Evolutionary conservation across 257 asterid genomes (phyloP).

Genomic region (Coffea canephora): DNA sequence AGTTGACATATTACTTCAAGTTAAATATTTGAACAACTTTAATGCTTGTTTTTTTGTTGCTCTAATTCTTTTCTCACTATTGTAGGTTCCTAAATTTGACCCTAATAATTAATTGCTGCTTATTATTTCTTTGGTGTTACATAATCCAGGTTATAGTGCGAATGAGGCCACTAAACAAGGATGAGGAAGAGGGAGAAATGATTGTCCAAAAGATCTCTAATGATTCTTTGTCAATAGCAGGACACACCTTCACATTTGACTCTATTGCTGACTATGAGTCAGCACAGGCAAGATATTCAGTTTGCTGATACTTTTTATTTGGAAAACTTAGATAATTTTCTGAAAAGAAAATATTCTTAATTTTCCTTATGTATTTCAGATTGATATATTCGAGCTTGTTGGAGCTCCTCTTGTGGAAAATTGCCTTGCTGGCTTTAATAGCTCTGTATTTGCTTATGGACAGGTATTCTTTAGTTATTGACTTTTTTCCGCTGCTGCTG

Average conservation of each 20-base stretch:
- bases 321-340: not conserved
- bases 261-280: constrained; percentile 77
- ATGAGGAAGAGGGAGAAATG: constrained; percentile 70
- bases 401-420: constrained; percentile 97
- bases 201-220: constrained; percentile 59
- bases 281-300: constrained; percentile 60
- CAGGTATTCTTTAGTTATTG: constrained; percentile 52
- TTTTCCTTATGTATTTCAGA: constrained; percentile 46
- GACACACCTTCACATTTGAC: constrained; percentile 81
- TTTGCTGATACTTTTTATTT: not conserved
- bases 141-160: constrained; percentile 74
- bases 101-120: not conserved
- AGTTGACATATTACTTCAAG: not conserved
- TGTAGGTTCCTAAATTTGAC: constrained; percentile 5
- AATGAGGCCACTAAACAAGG: constrained; percentile 79
- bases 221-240: constrained; percentile 73
- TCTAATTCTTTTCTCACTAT: not conserved
- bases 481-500: not conserved
- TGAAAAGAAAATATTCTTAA: constrained; percentile 3
- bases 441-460: constrained; percentile 98
- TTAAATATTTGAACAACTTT: not conserved
- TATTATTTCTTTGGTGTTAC: not conserved
- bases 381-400: constrained; percentile 81
- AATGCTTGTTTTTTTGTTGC: not conserved
- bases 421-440: constrained; percentile 96